Evolutionary conservation across 108 stramenopile species (phyloP).

Genomic region (Cyclotella choctawhatcheeana): DNA sequence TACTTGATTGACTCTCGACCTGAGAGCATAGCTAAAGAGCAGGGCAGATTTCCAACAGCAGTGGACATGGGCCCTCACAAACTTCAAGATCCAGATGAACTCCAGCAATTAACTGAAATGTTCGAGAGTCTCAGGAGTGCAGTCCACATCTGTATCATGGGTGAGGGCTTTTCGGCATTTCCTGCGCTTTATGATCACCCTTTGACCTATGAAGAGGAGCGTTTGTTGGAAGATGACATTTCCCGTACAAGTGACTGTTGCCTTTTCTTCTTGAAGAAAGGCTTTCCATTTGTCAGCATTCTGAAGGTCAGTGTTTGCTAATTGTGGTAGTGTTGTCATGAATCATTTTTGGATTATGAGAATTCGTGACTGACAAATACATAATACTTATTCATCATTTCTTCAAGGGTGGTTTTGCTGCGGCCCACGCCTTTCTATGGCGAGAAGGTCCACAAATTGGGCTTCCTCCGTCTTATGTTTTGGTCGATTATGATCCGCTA

Average conservation of each 20-base stretch:
- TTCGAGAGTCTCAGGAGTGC: constrained; percentile 81
- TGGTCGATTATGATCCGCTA: constrained; percentile 77
- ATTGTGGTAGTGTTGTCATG: too few relatives aligned
- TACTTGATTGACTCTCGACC: constrained; percentile 83
- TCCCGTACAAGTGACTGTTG: constrained; percentile 78
- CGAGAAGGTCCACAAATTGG: constrained; percentile 57
- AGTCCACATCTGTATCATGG: constrained; percentile 78
- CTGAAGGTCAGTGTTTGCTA: too few relatives aligned
- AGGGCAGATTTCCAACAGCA: constrained; percentile 84
- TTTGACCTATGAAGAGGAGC: constrained; percentile 50
- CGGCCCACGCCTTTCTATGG: constrained; percentile 81
- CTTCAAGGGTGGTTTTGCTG: constrained; percentile 91
- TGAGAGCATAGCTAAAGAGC: constrained; percentile 58
- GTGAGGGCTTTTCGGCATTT: constrained; percentile 83
- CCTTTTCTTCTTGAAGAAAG: constrained; percentile 88
- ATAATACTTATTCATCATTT: too few relatives aligned
- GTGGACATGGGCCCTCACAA: constrained; percentile 69
- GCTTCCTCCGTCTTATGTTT: constrained; percentile 57
- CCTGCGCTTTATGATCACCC: constrained; percentile 72
- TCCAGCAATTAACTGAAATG: constrained; percentile 69
- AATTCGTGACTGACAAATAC: too few relatives aligned
- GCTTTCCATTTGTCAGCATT: constrained; percentile 90
- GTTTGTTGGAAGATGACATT: constrained; percentile 77
- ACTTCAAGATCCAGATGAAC: constrained; percentile 66
- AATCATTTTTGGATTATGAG: too few relatives aligned